phyloP scores from a whole-genome alignment of 140 eudicot genomes.

The Flaveria floridana region DNA sequence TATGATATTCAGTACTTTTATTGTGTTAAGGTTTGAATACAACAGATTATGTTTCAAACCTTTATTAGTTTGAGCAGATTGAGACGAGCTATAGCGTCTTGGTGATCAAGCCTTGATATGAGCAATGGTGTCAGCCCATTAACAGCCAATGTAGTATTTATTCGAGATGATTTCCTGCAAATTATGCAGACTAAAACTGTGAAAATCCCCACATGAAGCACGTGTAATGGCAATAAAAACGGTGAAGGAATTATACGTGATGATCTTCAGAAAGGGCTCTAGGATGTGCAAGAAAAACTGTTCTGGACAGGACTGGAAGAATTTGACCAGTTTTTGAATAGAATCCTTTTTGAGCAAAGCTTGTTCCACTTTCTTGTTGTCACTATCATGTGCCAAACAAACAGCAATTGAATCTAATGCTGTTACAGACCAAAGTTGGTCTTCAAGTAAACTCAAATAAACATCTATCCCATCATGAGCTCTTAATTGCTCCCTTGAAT shows the following conservation, averaged over 20 bases:
- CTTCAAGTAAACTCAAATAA: constrained; percentile 87
- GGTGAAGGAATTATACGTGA: constrained; percentile 60
- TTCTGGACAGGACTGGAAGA: constrained; percentile 86
- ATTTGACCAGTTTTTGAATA: constrained; percentile 77
- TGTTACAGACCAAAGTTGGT: constrained; percentile 90
- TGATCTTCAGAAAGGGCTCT: constrained; percentile 92
- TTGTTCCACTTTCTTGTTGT: constrained; percentile 88
- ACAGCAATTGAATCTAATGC: constrained; percentile 91
- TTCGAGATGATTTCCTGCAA: constrained; percentile 87
- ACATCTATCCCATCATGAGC: constrained; percentile 97
- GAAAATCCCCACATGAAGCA: neutral
- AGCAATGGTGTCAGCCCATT: constrained; percentile 90
- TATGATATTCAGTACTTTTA: neutral
- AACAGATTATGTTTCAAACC: constrained; percentile 40
- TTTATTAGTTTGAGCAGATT: constrained; percentile 81
- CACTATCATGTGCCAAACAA: constrained; percentile 92
- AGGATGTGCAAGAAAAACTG: constrained; percentile 81
- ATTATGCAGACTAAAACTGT: neutral
- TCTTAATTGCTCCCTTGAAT: constrained; percentile 83
- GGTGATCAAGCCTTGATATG: constrained; percentile 81
- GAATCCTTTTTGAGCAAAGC: constrained; percentile 86
- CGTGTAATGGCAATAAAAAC: neutral
- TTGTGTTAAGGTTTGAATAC: neutral
- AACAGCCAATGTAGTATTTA: constrained; percentile 87
- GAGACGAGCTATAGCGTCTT: constrained; percentile 95